A percentile compares a stretch with the other conserved stretches of the same genome.
Conservation (phyloP, 495 filamentous ascomycete species). For the Pseudomonodictys pantanalensis region DNA sequence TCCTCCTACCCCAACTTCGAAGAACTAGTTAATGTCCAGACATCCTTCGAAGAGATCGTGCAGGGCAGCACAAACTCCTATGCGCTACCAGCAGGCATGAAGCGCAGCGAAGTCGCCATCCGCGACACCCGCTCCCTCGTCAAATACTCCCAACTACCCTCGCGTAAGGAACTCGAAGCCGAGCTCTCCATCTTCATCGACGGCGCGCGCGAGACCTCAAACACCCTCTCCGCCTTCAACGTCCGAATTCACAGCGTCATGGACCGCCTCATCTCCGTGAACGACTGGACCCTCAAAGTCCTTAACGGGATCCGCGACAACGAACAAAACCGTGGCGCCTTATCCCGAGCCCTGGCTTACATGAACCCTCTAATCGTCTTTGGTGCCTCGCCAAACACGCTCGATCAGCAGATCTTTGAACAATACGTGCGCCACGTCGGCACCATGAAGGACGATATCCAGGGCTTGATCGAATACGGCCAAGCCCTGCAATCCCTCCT, state of each 20-base stretch:
- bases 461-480: slow-evolving; percentile 60
- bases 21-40: slow-evolving; percentile 62
- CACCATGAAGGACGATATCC: slow-evolving; percentile 63
- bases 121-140: slow-evolving; percentile 70
- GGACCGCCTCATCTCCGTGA: slow-evolving; percentile 65
- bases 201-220: slow-evolving; percentile 52
- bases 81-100: slow-evolving; percentile 65
- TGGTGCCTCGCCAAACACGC: slow-evolving; percentile 51
- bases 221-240: slow-evolving; percentile 65
- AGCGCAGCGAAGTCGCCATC: slow-evolving; percentile 66
- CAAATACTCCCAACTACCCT: slow-evolving; percentile 49
- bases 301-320: slow-evolving; percentile 45
- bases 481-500: slow-evolving; percentile 59
- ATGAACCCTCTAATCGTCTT: slow-evolving; percentile 56
- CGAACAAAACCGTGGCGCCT: slow-evolving; percentile 41
- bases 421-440: slow-evolving; percentile 63
- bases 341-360: slow-evolving; percentile 44
- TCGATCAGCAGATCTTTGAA: slow-evolving; percentile 49
- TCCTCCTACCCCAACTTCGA: slow-evolving; percentile 56
- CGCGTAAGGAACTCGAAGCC: slow-evolving; percentile 58
- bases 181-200: slow-evolving; percentile 68
- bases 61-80: slow-evolving; percentile 57
- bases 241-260: slow-evolving; percentile 64
- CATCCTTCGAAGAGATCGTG: slow-evolving; percentile 62
- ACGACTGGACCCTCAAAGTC: slow-evolving; percentile 61